Evolutionary conservation across 768 basidiomycete genomes (phyloP).

Genomic region (Mycena floridula): DNA sequence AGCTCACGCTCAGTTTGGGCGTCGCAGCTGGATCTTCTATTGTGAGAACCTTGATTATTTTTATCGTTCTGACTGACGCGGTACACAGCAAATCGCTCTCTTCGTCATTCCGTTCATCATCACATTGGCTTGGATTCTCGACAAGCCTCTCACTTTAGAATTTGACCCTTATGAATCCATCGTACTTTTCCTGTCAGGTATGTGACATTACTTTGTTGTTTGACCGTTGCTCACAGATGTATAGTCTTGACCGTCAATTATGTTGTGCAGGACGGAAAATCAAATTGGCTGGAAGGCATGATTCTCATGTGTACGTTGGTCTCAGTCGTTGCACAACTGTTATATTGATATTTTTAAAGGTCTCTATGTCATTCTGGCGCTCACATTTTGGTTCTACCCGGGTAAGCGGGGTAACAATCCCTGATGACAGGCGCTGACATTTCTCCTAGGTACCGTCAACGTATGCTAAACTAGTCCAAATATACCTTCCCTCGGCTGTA

Average conservation of each 20-base stretch:
- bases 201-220: conserved; percentile 3
- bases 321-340: not conserved
- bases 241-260: conserved; percentile 80
- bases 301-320: conserved; percentile 56
- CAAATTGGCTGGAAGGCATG: conserved; percentile 79
- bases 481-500: not conserved
- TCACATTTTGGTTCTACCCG: conserved; percentile 62
- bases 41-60: conserved; percentile 34
- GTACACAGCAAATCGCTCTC: conserved; percentile 70
- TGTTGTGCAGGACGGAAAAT: conserved; percentile 74
- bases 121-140: conserved; percentile 72
- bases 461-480: not conserved
- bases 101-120: conserved; percentile 85
- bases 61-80: conserved; percentile 3
- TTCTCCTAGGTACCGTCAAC: not conserved
- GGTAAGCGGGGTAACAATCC: no score
- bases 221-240: not conserved
- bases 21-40: conserved; percentile 88
- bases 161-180: conserved; percentile 90
- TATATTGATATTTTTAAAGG: conserved; percentile 25
- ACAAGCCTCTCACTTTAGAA: conserved; percentile 72
- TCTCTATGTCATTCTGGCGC: conserved; percentile 65
- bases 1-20: conserved; percentile 79
- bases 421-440: no score
- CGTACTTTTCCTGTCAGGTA: conserved; percentile 41